Base-by-base conservation (phyloP, 257 asterid species). In the Anisodus acutangulus region DNA sequence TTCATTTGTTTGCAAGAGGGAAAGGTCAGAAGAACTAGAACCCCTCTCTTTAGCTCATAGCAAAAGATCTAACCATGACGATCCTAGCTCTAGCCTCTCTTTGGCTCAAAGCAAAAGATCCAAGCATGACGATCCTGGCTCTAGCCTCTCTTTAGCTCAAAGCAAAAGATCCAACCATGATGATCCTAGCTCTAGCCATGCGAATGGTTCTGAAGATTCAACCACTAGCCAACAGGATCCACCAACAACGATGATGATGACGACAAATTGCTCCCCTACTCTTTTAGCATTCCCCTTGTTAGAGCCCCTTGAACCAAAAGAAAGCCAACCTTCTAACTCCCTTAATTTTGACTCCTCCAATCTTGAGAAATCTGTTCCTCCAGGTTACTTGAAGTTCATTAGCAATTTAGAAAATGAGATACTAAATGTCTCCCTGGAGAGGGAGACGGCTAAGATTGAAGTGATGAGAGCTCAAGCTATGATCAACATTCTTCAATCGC, bases 381-480 rank as follows among this genome's bases (percentile, higher is more conserved):
- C 98, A 6, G 99, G 98, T 8, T 96, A 94, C 86, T 57, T 94
- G 87, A 96, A 94, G 79, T 96, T 94, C 60, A 96, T 96, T 80
- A 92, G 92, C 91, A 92, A 94, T 69, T 88, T 96, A 3, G 99
- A 96, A 91, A 92, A 88, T 15, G 98, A 93, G 93, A 92, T 94
- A 60, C 87, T 94, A 43, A 94, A 93, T 26, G 94, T 92, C 7
- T 91, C 98, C 69, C 92, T 93, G 98, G 99, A 94, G 85, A 84
- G 97, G 86, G 99, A 96, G 89, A 93, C 95, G 0, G 59, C 91
- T 85, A 96, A 93, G 95, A 92, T 96, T 86, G 99, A 96, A 86
- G 91, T 96, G 95, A 94, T 94, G 98, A 90, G 99, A 72, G 97
- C 97, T 43, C 94, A 96, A 62, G 97, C 98, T 0, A 93, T 94